Evolutionary conservation across 208 protist genomes (phyloP), one percentile per base, ranked within the genome.

Genomic region (Balamuthia mandrillaris): DNA sequence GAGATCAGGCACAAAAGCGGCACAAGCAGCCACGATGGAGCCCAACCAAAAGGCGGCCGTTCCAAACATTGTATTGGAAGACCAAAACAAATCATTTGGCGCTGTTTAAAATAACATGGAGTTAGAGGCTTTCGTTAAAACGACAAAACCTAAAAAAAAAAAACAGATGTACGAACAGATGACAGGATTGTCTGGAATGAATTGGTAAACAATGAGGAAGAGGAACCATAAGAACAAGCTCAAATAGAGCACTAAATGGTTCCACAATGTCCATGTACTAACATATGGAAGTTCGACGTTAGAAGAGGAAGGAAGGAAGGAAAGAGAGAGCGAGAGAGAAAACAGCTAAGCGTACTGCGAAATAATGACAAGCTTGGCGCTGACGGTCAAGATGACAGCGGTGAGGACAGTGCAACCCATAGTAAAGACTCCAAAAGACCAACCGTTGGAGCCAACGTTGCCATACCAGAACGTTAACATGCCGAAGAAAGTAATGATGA

Each of bases 401-500:
- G 70, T 79, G 47, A 79, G 52, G 70, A 79, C 58, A 14, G 47
- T 58, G 2, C 47, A n/a, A 37, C 70, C 70, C 70, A 79, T 52
- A 21, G 70, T 60, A 49, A 79, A 79, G n/a, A 65, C 45, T 4
- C 70, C 47, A n/a, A n/a, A n/a, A n/a, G n/a, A n/a, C n/a, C n/a
- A n/a, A 39, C 70, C 70, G 47, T 79, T 49, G 45, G 52, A 33
- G 3, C 47, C 52, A 2, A 79, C 70, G 29, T 79, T 27, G 27
- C 47, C 52, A 3, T 79, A 3, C 45, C 37, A 44, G 70, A 60
- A 79, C 45, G 70, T 60, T 21, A 37, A 24, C n/a, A 79, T 45
- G 41, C 70, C 70, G 21, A 79, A 79, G 70, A 79, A 79, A 33
- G 70, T 49, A 41, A 79, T 79, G 27, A 79, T 35, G 21, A 79